phyloP scores from a whole-genome alignment of 257 asterid genomes.

The Paulownia fortunei region DNA sequence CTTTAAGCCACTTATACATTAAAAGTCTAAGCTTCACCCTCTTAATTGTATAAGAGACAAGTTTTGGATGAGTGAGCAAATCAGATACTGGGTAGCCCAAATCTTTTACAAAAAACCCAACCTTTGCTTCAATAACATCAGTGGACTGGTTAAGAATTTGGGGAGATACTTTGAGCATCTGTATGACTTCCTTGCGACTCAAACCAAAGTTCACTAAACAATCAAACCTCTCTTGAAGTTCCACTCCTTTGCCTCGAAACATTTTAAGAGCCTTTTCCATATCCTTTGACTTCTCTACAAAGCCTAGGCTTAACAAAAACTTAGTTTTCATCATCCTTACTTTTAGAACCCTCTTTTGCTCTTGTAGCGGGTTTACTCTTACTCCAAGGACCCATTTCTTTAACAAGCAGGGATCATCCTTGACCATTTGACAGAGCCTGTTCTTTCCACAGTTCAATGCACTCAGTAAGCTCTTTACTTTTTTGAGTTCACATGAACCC shows the following conservation, averaged over 20 bases:
- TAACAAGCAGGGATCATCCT: slow-evolving; percentile 58
- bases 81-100: slow-evolving; percentile 58
- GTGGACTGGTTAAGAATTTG: slow-evolving; percentile 67
- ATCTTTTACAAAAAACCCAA: slow-evolving; percentile 50
- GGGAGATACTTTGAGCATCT: slow-evolving; percentile 56
- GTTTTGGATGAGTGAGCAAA: slow-evolving; percentile 52
- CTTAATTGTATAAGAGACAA: slow-evolving; percentile 47
- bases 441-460: slow-evolving; percentile 49
- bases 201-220: slow-evolving; percentile 61
- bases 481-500: slow-evolving; percentile 65
- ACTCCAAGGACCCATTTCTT: slow-evolving; percentile 57
- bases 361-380: slow-evolving; percentile 41
- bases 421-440: slow-evolving; percentile 55
- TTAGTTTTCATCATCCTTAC: slow-evolving; percentile 47
- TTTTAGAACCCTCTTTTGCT: slow-evolving; percentile 35
- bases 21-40: slow-evolving; percentile 62
- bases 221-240: slow-evolving; percentile 76
- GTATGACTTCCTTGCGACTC: slow-evolving; percentile 46
- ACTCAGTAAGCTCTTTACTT: slow-evolving; percentile 39
- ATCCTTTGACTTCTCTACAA: slow-evolving; percentile 59
- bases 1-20: slow-evolving; percentile 73
- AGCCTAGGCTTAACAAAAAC: slow-evolving; percentile 68
- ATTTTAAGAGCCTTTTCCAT: slow-evolving; percentile 59
- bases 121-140: slow-evolving; percentile 52
- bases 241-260: slow-evolving; percentile 63